Percentiles rank a stretch among this genome's conserved stretches.
Evolutionary conservation across 129 eudicot species (phyloP).

Genomic region (Tanacetum coccineum): DNA sequence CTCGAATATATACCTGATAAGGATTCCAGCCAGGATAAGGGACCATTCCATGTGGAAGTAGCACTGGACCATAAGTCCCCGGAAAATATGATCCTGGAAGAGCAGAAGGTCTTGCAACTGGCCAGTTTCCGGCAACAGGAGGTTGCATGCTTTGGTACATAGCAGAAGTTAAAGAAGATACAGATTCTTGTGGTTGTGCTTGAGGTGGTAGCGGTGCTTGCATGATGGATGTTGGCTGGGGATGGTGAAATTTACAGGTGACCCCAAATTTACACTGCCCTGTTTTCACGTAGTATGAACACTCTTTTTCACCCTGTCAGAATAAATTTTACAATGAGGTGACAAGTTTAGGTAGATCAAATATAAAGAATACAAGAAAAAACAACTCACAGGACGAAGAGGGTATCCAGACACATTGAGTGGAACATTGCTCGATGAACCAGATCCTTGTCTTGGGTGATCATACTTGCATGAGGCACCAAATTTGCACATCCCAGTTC

Average conservation of each 20-base stretch:
- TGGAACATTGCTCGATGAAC: constrained; percentile 48
- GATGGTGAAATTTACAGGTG: constrained; percentile 95
- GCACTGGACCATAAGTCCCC: constrained; percentile 66
- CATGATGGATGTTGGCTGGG: constrained; percentile 58
- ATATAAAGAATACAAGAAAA: neutral
- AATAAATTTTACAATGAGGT: constrained; percentile 14
- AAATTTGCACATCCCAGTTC: constrained; percentile 85
- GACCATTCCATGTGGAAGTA: constrained; percentile 77
- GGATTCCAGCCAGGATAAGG: constrained; percentile 82
- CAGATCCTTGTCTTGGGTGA: constrained; percentile 85
- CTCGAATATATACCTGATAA: constrained; percentile 49
- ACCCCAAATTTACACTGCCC: constrained; percentile 95
- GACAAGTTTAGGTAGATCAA: constrained; percentile 2
- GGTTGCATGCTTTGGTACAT: constrained; percentile 49
- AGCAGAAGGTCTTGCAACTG: constrained; percentile 66
- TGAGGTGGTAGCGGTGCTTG: constrained; percentile 36
- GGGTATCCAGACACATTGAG: constrained; percentile 82
- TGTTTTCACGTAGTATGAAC: constrained; percentile 75
- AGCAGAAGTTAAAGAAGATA: constrained; percentile 33
- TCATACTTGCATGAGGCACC: constrained; percentile 94
- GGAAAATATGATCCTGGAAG: constrained; percentile 80
- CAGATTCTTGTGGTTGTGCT: constrained; percentile 27
- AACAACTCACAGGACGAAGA: constrained; percentile 62
- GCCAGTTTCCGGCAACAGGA: constrained; percentile 61
- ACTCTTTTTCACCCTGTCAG: constrained; percentile 90